phyloP scores from a whole-genome alignment of 75 land plant species.

The Picea sitchensis region DNA sequence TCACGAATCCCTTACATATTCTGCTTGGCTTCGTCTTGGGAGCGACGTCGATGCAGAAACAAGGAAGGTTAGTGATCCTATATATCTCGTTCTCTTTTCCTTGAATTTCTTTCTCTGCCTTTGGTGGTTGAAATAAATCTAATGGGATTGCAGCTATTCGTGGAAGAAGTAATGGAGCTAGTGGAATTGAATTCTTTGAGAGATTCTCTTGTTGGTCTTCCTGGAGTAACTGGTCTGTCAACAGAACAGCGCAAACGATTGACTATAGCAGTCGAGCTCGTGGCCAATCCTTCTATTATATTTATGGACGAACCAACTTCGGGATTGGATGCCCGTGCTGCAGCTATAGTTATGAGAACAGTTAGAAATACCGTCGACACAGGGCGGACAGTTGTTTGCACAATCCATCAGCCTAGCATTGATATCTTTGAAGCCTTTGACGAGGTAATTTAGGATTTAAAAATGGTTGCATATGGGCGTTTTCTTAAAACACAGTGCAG shows the following conservation, averaged over 20 bases:
- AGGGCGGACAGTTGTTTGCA: constrained; percentile 68
- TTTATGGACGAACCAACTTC: constrained; percentile 76
- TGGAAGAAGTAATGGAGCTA: constrained; percentile 64
- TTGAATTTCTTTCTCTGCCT: background rate
- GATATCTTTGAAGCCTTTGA: constrained; percentile 72
- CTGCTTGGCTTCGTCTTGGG: constrained; percentile 72
- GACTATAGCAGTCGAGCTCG: constrained; percentile 64
- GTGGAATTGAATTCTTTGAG: constrained; percentile 42
- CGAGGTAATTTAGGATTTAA: constrained; percentile 24
- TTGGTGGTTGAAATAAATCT: too few species aligned
- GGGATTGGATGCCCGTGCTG: constrained; percentile 68
- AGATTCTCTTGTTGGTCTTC: constrained; percentile 56
- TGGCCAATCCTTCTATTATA: constrained; percentile 67
- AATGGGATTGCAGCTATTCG: constrained; percentile 38
- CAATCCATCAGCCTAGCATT: constrained; percentile 72
- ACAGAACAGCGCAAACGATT: constrained; percentile 61
- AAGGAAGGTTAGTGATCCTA: constrained; percentile 35
- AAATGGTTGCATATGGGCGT: too few species aligned
- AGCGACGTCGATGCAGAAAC: constrained; percentile 42
- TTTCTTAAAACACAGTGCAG: too few species aligned
- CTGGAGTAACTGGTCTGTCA: constrained; percentile 55
- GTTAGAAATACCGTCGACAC: constrained; percentile 68
- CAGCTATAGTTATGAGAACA: constrained; percentile 70
- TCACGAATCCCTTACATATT: constrained; percentile 61
- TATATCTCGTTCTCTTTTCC: background rate